Conservation (phyloP, 257 asterid species). For the Avicennia marina region DNA sequence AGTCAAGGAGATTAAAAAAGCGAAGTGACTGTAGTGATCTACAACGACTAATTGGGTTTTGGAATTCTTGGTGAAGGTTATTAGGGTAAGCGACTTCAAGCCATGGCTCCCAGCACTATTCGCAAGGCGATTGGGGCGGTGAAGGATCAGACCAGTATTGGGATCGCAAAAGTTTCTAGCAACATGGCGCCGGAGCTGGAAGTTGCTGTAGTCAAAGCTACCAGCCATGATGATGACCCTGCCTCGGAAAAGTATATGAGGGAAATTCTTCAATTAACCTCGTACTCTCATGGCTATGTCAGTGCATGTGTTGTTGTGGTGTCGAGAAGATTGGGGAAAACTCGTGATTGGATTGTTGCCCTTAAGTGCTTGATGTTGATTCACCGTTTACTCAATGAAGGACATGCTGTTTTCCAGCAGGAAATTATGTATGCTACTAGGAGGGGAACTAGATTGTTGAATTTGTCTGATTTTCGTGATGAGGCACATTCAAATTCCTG, state of each 20-base stretch:
- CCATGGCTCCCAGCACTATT: constrained; percentile 72
- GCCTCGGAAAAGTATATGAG: constrained; percentile 74
- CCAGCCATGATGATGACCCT: constrained; percentile 85
- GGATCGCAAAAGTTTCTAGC: constrained; percentile 73
- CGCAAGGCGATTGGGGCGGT: constrained; percentile 88
- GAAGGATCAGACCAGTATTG: constrained; percentile 84
- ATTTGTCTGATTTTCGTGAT: constrained; percentile 75
- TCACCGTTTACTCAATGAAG: constrained; percentile 68
- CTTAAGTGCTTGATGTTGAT: constrained; percentile 66
- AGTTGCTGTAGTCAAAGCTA: constrained; percentile 80
- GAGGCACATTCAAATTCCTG: constrained; percentile 83
- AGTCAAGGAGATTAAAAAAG: not conserved
- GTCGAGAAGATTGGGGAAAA: constrained; percentile 69
- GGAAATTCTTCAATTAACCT: constrained; percentile 60
- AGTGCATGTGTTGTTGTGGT: constrained; percentile 54
- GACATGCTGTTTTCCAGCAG: constrained; percentile 61
- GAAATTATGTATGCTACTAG: constrained; percentile 76
- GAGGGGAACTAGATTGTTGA: constrained; percentile 65
- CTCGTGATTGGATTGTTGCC: constrained; percentile 87
- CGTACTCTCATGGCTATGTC: constrained; percentile 61
- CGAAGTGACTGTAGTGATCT: no score
- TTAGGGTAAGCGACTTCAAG: constrained; percentile 7
- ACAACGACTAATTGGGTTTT: not conserved
- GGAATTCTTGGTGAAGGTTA: not conserved
- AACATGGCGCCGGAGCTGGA: constrained; percentile 83